Conservation (phyloP, 345 rosid genomes). For the Raphanus sativus region DNA sequence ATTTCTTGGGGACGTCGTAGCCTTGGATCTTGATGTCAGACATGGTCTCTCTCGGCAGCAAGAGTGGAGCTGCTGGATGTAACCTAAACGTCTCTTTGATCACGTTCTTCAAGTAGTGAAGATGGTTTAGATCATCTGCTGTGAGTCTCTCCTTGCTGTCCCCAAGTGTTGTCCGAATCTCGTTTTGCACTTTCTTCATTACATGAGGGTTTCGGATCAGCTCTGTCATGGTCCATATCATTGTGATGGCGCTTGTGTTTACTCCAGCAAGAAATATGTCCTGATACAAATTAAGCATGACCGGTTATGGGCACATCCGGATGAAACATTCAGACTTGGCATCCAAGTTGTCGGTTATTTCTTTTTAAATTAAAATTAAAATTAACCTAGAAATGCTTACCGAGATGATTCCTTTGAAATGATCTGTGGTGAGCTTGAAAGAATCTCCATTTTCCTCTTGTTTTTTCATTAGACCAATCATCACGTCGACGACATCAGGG, state of each 20-base stretch:
- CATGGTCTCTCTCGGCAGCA: conserved; percentile 46
- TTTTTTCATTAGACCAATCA: conserved; percentile 27
- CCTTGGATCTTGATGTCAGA: conserved; percentile 44
- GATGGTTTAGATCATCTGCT: conserved; percentile 51
- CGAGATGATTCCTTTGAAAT: conserved; percentile 37
- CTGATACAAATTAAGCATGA: conserved; percentile 23
- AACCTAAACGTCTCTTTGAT: conserved; percentile 63
- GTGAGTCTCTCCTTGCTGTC: conserved; percentile 40
- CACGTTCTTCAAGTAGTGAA: conserved; percentile 61
- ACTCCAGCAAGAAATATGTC: conserved; percentile 66
- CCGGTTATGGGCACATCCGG: too few relatives aligned
- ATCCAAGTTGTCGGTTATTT: too few relatives aligned
- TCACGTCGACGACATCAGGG: conserved; percentile 40
- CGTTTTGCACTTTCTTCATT: conserved; percentile 57
- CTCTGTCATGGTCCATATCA: conserved; percentile 68
- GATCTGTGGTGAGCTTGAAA: conserved; percentile 25
- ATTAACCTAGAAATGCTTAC: not conserved
- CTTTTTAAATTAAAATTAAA: too few relatives aligned
- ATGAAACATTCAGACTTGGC: too few relatives aligned
- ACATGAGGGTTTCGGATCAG: conserved; percentile 57
- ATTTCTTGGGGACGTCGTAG: conserved; percentile 47
- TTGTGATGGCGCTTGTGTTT: conserved; percentile 52
- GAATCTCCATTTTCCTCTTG: conserved; percentile 24
- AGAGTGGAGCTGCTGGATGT: conserved; percentile 62
- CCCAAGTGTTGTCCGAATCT: conserved; percentile 55